A percentile compares a stretch with the other conserved stretches of the same genome.
These are phyloP conservation scores for Stereocaulon alpinum DNA, from an alignment of 495 filamentous ascomycete species.

Conservation along the genomic window DNA sequence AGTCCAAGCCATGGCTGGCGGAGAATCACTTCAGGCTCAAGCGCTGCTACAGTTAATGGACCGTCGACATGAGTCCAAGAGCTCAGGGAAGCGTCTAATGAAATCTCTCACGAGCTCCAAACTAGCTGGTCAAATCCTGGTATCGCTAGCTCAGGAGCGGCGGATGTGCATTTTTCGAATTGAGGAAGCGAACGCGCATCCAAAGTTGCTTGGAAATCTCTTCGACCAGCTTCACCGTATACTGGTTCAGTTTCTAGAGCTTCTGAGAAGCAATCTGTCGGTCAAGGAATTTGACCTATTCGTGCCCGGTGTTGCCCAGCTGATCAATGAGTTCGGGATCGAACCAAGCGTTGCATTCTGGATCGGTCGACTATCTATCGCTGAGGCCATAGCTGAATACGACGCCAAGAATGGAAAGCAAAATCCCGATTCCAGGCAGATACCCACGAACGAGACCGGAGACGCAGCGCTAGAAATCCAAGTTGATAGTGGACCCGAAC, in stretches of 20 bases:
- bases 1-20: slow-evolving; percentile 75
- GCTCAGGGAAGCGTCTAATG: slow-evolving; percentile 65
- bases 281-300: slow-evolving; percentile 68
- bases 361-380: slow-evolving; percentile 65
- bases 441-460: slow-evolving; percentile 18
- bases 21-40: slow-evolving; percentile 64
- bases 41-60: slow-evolving; percentile 70
- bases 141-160: slow-evolving; percentile 83
- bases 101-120: slow-evolving; percentile 60
- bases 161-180: slow-evolving; percentile 67
- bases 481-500: slow-evolving; percentile 15
- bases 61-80: slow-evolving; percentile 57
- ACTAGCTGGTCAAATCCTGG: slow-evolving; percentile 66
- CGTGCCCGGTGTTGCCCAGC: slow-evolving; percentile 61
- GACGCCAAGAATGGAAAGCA: slow-evolving; percentile 26
- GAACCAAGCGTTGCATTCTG: slow-evolving; percentile 78
- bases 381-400: slow-evolving; percentile 40
- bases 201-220: slow-evolving; percentile 74
- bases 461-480: slow-evolving; percentile 20
- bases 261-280: slow-evolving; percentile 69
- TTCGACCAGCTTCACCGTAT: slow-evolving; percentile 83
- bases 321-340: slow-evolving; percentile 73
- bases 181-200: slow-evolving; percentile 52
- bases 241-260: slow-evolving; percentile 77
- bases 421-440: slow-evolving; percentile 8